Conservation (phyloP, 805 yeast species). For the Candida stauntonica region DNA sequence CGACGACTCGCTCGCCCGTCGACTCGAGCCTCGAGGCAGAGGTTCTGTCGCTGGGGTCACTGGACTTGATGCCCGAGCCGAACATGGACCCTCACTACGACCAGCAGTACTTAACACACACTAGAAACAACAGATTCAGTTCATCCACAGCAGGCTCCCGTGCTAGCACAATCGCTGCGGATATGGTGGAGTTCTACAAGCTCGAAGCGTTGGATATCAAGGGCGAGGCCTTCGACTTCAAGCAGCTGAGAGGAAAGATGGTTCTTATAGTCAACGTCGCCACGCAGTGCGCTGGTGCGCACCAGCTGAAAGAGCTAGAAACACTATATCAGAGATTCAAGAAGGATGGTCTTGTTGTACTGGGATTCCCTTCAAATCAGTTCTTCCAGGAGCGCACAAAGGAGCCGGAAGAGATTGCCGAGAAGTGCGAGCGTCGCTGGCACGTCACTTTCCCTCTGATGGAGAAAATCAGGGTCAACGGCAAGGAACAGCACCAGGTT, state of each 20-base stretch:
- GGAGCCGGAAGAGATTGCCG: slow-evolving; percentile 62
- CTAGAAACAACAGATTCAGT: not conserved
- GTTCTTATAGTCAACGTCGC: slow-evolving; percentile 86
- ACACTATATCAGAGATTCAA: slow-evolving; percentile 59
- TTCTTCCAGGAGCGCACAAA: slow-evolving; percentile 75
- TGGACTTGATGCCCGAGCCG: not conserved
- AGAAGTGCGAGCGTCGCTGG: slow-evolving; percentile 67
- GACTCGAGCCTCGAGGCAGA: no score
- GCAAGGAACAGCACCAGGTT: slow-evolving; percentile 63
- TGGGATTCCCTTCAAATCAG: slow-evolving; percentile 92
- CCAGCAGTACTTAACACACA: slow-evolving; percentile 8
- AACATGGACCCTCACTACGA: not conserved
- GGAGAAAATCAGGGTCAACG: slow-evolving; percentile 77
- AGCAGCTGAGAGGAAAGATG: slow-evolving; percentile 67
- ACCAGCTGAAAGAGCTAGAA: slow-evolving; percentile 74
- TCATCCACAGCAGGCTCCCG: not conserved
- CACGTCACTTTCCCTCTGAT: slow-evolving; percentile 82
- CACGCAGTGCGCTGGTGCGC: slow-evolving; percentile 75
- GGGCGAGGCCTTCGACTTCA: slow-evolving; percentile 56
- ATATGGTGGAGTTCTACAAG: slow-evolving; percentile 50
- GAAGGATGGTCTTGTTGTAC: slow-evolving; percentile 56
- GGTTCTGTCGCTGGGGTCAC: not conserved
- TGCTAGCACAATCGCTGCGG: slow-evolving; percentile 1
- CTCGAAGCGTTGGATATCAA: slow-evolving; percentile 56
- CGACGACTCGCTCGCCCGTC: not conserved